These are phyloP conservation scores for Botryotinia narcissicola DNA, from an alignment of 2,329 filamentous ascomycete species.

Conservation along the genomic window DNA sequence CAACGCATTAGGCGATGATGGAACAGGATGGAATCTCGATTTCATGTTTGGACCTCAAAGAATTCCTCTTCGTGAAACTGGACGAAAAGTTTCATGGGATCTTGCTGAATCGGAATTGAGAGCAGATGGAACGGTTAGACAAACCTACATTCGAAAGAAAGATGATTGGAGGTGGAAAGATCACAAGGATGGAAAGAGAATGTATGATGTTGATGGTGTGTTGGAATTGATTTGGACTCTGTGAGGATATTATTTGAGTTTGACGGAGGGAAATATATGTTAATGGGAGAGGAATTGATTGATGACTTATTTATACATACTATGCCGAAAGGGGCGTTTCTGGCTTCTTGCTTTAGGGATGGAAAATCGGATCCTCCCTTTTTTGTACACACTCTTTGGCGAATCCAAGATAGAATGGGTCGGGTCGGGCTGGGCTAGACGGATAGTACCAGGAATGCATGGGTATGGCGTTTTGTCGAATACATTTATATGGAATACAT, in stretches of 20 bases:
- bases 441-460: background rate
- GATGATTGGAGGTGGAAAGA: conserved; percentile 53
- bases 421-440: background rate
- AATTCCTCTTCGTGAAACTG: conserved; percentile 47
- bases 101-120: conserved; percentile 49
- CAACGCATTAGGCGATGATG: conserved; percentile 32
- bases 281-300: conserved; percentile 5
- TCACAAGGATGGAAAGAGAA: conserved; percentile 42
- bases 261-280: background rate
- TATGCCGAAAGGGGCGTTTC: conserved; percentile 11
- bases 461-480: conserved; percentile 7
- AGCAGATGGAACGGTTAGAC: conserved; percentile 50
- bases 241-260: conserved; percentile 9
- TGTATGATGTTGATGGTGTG: conserved; percentile 54
- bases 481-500: background rate
- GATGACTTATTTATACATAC: conserved; percentile 14
- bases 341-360: conserved; percentile 9
- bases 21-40: conserved; percentile 41
- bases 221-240: conserved; percentile 58
- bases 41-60: conserved; percentile 52
- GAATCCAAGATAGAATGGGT: background rate
- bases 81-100: conserved; percentile 54
- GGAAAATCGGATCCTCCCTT: background rate
- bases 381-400: conserved; percentile 9
- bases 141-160: conserved; percentile 53